phyloP scores from a whole-genome alignment of 2,329 filamentous ascomycete genomes.

The Pseudogymnoascus sp. region DNA sequence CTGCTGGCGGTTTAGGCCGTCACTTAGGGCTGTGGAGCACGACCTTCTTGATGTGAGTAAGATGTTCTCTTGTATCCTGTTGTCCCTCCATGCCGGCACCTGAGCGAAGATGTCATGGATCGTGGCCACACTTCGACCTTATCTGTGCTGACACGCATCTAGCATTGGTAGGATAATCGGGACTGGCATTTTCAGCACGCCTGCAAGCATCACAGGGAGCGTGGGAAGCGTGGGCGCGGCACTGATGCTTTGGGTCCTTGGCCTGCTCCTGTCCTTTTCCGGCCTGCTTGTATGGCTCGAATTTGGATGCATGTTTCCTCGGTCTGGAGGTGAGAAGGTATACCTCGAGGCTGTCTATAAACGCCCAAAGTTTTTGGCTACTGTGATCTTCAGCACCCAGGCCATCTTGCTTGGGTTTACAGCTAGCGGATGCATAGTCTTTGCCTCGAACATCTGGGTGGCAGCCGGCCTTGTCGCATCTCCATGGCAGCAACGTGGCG shows the following conservation, averaged over 20 bases:
- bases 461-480: conserved; percentile 38
- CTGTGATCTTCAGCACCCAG: conserved; percentile 42
- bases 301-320: conserved; percentile 36
- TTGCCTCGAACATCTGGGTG: conserved; percentile 43
- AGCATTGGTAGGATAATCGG: conserved; percentile 41
- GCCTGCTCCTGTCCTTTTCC: conserved; percentile 34
- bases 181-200: conserved; percentile 49
- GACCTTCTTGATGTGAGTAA: conserved; percentile 16
- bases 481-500: conserved; percentile 37
- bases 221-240: conserved; percentile 45
- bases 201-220: conserved; percentile 42
- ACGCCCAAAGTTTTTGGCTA: conserved; percentile 40
- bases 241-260: conserved; percentile 45
- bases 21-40: conserved; percentile 17
- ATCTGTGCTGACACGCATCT: not conserved
- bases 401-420: conserved; percentile 42
- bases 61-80: not conserved
- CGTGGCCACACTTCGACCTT: not conserved
- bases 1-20: conserved; percentile 15
- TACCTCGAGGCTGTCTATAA: conserved; percentile 44
- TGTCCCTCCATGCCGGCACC: not conserved
- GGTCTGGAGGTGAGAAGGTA: conserved; percentile 41
- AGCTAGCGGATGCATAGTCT: conserved; percentile 57
- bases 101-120: not conserved
- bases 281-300: conserved; percentile 38